phyloP scores from a whole-genome alignment of 139 green algal species.

The Coelastrella sp. region DNA sequence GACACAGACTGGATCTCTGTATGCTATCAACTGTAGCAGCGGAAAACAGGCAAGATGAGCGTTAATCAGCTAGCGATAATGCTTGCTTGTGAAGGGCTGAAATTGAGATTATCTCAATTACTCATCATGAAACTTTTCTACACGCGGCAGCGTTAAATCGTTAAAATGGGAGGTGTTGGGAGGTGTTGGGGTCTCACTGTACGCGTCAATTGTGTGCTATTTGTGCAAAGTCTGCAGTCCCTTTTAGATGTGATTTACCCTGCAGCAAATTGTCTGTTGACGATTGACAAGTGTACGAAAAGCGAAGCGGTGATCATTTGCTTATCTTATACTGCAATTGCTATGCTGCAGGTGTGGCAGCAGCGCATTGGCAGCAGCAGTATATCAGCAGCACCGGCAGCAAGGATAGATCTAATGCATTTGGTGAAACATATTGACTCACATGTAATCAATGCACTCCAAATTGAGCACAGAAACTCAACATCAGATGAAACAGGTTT shows the following conservation, averaged over 20 bases:
- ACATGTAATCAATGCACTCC: too few relatives aligned
- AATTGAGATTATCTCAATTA: too few relatives aligned
- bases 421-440: neutral
- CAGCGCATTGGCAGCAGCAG: neutral
- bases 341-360: constrained; percentile 4
- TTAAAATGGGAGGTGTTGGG: too few relatives aligned
- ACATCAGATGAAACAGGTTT: neutral
- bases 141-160: too few relatives aligned
- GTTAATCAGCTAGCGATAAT: neutral
- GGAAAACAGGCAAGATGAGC: neutral
- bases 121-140: too few relatives aligned
- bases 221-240: too few relatives aligned
- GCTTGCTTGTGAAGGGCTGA: neutral
- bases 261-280: neutral
- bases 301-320: too few relatives aligned
- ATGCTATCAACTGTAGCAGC: neutral
- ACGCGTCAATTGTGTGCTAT: too few relatives aligned
- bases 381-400: constrained; percentile 37
- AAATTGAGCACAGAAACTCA: neutral
- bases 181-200: too few relatives aligned
- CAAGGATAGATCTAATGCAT: neutral
- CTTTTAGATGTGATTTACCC: neutral
- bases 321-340: constrained; percentile 4
- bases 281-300: too few relatives aligned
- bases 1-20: neutral